Conservation (phyloP, 805 yeast species). For the Cyberlindnera xishuangbannaensis region DNA sequence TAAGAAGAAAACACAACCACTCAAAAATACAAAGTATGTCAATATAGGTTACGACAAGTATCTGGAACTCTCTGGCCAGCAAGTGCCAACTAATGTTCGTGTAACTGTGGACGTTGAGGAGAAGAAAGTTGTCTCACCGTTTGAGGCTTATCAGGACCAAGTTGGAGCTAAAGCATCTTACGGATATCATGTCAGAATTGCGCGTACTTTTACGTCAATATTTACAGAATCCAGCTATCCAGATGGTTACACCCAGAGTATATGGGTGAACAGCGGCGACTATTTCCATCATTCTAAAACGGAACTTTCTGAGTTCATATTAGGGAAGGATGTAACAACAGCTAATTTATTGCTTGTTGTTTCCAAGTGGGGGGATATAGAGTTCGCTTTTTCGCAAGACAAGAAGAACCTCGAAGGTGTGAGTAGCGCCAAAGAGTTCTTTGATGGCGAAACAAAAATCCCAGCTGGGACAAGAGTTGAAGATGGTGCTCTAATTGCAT, state of each 20-base stretch:
- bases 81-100: constrained; percentile 71
- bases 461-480: constrained; percentile 59
- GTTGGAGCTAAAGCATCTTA: constrained; percentile 55
- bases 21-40: constrained; percentile 61
- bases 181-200: constrained; percentile 73
- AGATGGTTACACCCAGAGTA: constrained; percentile 63
- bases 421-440: constrained; percentile 51
- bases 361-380: constrained; percentile 57
- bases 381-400: constrained; percentile 47
- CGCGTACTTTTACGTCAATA: constrained; percentile 50
- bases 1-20: constrained; percentile 43
- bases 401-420: constrained; percentile 49
- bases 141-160: constrained; percentile 58
- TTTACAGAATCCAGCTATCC: constrained; percentile 65
- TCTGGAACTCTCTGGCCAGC: constrained; percentile 50
- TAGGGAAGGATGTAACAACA: constrained; percentile 16
- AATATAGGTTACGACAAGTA: constrained; percentile 64
- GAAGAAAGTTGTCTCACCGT: constrained; percentile 61
- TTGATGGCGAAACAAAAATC: constrained; percentile 55
- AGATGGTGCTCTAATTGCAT: constrained; percentile 60
- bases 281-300: constrained; percentile 38
- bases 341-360: constrained; percentile 45
- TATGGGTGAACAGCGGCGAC: constrained; percentile 65
- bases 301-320: constrained; percentile 21
- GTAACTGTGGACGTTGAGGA: constrained; percentile 71